phyloP scores from a whole-genome alignment of 345 rosid genomes.

The Linum lewisii region DNA sequence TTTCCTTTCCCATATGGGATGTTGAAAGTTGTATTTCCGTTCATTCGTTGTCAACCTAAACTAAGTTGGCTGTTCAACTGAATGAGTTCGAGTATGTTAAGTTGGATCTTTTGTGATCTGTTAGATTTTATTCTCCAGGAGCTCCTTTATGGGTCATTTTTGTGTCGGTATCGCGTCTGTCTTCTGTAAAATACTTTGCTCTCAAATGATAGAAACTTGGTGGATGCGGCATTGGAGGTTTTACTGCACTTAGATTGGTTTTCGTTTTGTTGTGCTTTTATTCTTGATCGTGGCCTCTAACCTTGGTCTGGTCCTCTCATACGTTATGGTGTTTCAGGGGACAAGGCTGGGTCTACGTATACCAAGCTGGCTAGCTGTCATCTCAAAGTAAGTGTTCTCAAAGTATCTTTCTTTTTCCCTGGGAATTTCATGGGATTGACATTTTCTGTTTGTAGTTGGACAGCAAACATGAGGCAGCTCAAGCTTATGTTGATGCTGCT shows the following conservation, averaged over 20 bases:
- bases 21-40: background rate
- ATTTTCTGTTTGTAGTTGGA: conserved; percentile 39
- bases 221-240: background rate
- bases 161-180: background rate
- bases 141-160: too few species aligned
- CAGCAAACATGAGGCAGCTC: conserved; percentile 85
- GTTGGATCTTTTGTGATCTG: background rate
- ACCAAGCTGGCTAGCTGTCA: conserved; percentile 69
- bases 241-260: background rate
- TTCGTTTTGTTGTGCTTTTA: background rate
- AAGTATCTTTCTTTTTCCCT: background rate
- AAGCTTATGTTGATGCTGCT: conserved; percentile 79
- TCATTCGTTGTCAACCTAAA: background rate
- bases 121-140: background rate
- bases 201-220: too few species aligned
- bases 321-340: conserved; percentile 46
- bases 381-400: conserved; percentile 35
- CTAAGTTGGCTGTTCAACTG: background rate
- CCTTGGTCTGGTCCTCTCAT: background rate
- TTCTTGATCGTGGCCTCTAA: background rate
- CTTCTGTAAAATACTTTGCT: background rate
- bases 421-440: conserved; percentile 6
- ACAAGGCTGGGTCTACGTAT: conserved; percentile 63
- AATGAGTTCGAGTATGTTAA: background rate
- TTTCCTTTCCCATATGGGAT: background rate